These are phyloP conservation scores for Magnolia sinica DNA, from an alignment of 164 flowering plant genomes.

Conservation along the genomic window DNA sequence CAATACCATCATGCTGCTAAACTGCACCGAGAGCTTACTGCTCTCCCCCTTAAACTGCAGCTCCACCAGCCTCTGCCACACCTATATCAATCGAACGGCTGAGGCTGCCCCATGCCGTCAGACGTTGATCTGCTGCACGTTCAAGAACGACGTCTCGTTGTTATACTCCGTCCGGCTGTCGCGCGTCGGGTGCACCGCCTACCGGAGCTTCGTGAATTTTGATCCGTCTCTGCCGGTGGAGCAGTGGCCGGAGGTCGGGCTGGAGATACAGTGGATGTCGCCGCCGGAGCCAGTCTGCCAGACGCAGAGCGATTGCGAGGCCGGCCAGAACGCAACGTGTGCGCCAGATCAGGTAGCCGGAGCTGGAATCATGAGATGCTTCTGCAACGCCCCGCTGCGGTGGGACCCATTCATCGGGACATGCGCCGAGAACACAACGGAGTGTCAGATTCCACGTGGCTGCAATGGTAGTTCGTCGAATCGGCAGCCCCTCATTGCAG, in stretches of 20 bases:
- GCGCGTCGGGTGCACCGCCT: conserved; percentile 43
- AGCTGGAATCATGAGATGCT: conserved; percentile 34
- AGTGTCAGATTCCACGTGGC: neutral
- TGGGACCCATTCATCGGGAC: conserved; percentile 47
- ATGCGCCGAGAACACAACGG: conserved; percentile 29
- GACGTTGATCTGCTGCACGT: conserved; percentile 41
- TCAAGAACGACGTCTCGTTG: conserved; percentile 42
- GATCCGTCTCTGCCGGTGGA: conserved; percentile 31
- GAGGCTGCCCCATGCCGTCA: conserved; percentile 22
- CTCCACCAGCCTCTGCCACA: conserved; percentile 39
- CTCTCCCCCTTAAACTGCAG: conserved; percentile 40
- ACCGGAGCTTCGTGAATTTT: conserved; percentile 45
- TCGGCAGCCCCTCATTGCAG: conserved; percentile 20
- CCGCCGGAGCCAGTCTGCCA: conserved; percentile 47
- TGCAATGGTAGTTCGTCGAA: conserved; percentile 7
- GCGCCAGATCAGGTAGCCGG: conserved; percentile 23
- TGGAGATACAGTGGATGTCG: conserved; percentile 48
- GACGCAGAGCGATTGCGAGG: conserved; percentile 38
- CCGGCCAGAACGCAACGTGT: conserved; percentile 34
- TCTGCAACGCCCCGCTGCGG: conserved; percentile 31
- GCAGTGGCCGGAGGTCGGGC: conserved; percentile 44
- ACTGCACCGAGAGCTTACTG: conserved; percentile 37
- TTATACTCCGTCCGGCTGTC: conserved; percentile 35
- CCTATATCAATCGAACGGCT: neutral
- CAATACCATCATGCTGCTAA: conserved; percentile 51